phyloP scores from a whole-genome alignment of 2,329 filamentous ascomycete genomes.

The Helminthosporium solani region DNA sequence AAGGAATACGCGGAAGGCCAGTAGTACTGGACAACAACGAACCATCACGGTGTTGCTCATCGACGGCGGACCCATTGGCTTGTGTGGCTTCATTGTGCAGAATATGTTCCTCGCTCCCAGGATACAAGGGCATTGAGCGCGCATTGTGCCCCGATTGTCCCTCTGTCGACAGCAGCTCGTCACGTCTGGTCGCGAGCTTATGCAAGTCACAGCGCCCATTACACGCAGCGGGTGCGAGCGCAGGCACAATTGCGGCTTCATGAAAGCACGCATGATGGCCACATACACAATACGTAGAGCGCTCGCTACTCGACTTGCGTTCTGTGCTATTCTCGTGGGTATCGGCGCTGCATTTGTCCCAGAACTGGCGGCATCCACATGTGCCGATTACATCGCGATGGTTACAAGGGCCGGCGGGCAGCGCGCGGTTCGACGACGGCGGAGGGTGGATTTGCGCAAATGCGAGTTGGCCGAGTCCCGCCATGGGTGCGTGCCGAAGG shows the following conservation, averaged over 20 bases:
- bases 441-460: conserved; percentile 17
- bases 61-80: conserved; percentile 20
- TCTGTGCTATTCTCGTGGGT: conserved; percentile 31
- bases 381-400: conserved; percentile 50
- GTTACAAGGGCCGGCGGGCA: conserved; percentile 56
- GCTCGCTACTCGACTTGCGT: conserved; percentile 26
- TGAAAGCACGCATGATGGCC: conserved; percentile 61
- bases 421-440: conserved; percentile 28
- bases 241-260: conserved; percentile 15
- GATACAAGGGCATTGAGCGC: too few relatives aligned
- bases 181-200: too few relatives aligned
- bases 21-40: conserved; percentile 36
- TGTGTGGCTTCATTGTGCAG: conserved; percentile 17
- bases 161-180: too few relatives aligned
- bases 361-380: conserved; percentile 59
- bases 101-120: not conserved
- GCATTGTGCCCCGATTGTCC: too few relatives aligned
- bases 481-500: conserved; percentile 37
- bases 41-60: conserved; percentile 22
- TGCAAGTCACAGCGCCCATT: too few relatives aligned
- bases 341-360: conserved; percentile 42
- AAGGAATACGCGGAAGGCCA: conserved; percentile 40
- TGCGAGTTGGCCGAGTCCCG: conserved; percentile 30
- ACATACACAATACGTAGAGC: conserved; percentile 53
- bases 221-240: conserved; percentile 7